Base-by-base conservation (phyloP, 2,329 filamentous ascomycete genomes). In the Penicillium sp. region DNA sequence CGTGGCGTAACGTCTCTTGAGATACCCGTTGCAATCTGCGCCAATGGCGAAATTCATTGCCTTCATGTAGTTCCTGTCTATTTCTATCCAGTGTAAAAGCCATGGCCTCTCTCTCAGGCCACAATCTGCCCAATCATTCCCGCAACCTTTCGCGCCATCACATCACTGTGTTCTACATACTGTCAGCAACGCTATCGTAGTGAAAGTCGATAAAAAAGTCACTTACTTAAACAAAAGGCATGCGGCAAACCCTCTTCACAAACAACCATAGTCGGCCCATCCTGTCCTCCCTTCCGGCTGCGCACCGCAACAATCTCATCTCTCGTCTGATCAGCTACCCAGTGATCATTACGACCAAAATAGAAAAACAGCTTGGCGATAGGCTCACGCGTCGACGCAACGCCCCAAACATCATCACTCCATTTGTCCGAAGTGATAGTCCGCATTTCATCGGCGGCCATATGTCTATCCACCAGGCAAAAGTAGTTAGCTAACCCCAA, bases 291-390 rank as follows among this genome's bases (percentile, higher is more conserved):
- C 59, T 49, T 55, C 51, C 36, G 58, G 21, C 77, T 79, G 41
- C 80, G 70, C 11, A 74, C 64, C 39, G 69, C 70, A 46, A 87
- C 80, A 38, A 87, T 73, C 40, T 79, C 78, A 62, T 86, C 81
- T 36, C 84, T 74, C 31, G 83, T 85, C 63, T 76, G 72, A 60
- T 84, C 77, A 1, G 83, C 83, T 27, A 87, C 82, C 84, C 84
- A 87, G 65, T 85, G 83, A 65, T 87, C 85, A 47, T 81, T 73
- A 36, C 79, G 73, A 1, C 82, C 84, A 68, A 85, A 87, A 62
- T 85, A 81, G 65, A 87, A 85, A 50, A 80, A 79, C 41, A 87
- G 60, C 50, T 77, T 78, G 3, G 79, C 73, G 2, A 77, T 69
- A 8, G 75, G 67, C 45, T 75, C 67, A 1, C 61, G 50, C 0